Percentiles rank a stretch among this genome's conserved stretches.
phyloP scores from a whole-genome alignment of 2,329 filamentous ascomycete genomes.

The Sclerotiophoma versabilis region DNA sequence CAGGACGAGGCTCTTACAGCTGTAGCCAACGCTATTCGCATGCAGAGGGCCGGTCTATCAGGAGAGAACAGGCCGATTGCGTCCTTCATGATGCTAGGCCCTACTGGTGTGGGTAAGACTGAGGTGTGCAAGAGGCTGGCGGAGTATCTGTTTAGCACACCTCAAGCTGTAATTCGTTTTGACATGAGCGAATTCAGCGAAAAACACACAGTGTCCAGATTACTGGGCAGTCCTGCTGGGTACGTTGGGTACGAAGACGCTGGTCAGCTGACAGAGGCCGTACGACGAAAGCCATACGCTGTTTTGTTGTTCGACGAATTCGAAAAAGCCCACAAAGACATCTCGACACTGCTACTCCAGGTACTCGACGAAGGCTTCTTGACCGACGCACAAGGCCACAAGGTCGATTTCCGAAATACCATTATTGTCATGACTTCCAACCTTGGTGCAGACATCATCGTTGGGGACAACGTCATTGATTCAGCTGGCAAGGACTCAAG shows the following conservation, averaged over 20 bases:
- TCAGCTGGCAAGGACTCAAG: constrained; percentile 63
- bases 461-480: constrained; percentile 72
- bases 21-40: constrained; percentile 89
- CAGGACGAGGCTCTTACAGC: constrained; percentile 93
- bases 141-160: constrained; percentile 89
- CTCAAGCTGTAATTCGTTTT: constrained; percentile 88
- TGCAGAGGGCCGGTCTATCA: constrained; percentile 90
- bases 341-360: constrained; percentile 88
- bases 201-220: constrained; percentile 90
- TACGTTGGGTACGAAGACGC: constrained; percentile 98
- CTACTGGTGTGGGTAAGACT: constrained; percentile 96
- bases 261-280: constrained; percentile 93
- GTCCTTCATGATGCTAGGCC: constrained; percentile 97
- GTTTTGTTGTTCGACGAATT: constrained; percentile 97
- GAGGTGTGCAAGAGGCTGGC: constrained; percentile 97
- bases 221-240: constrained; percentile 85
- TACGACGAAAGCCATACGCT: constrained; percentile 92
- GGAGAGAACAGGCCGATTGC: constrained; percentile 91
- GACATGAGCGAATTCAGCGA: constrained; percentile 99
- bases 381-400: constrained; percentile 94
- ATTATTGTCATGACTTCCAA: constrained; percentile 97
- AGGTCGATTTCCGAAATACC: constrained; percentile 95
- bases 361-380: constrained; percentile 96
- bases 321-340: constrained; percentile 95
- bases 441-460: constrained; percentile 88